Evolutionary conservation across 306 rosid species (phyloP).

Genomic region (Medicago ruthenica): DNA sequence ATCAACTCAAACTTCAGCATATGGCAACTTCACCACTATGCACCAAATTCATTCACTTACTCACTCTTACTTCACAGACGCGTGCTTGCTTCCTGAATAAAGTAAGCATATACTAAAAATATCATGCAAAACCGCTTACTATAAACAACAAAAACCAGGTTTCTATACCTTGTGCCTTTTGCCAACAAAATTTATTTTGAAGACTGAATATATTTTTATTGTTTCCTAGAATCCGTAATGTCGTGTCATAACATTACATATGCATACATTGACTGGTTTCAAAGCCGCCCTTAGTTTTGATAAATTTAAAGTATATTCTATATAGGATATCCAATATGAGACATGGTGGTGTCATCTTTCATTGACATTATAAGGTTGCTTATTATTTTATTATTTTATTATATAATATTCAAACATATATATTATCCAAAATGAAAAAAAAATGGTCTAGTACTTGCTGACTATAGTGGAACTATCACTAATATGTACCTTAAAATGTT

Average conservation of each 20-base stretch:
- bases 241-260: background rate
- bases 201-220: background rate
- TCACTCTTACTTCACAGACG: background rate
- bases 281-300: conserved; percentile 1
- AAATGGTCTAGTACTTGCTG: background rate
- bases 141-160: background rate
- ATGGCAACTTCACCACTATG: conserved; percentile 10
- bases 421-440: background rate
- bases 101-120: too few species aligned
- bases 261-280: background rate
- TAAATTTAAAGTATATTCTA: background rate
- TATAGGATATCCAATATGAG: background rate
- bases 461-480: background rate
- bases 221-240: conserved; percentile 40
- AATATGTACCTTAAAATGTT: background rate
- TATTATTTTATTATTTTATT: too few species aligned
- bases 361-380: background rate
- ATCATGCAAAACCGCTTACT: background rate
- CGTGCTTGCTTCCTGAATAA: background rate
- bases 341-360: background rate
- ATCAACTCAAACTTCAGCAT: conserved; percentile 12
- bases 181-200: background rate
- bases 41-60: background rate
- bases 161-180: background rate
- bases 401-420: background rate